Percentiles rank a stretch among this genome's conserved stretches.
Conservation (phyloP, 2,329 filamentous ascomycete species). For the Aureobasidium sp. region DNA sequence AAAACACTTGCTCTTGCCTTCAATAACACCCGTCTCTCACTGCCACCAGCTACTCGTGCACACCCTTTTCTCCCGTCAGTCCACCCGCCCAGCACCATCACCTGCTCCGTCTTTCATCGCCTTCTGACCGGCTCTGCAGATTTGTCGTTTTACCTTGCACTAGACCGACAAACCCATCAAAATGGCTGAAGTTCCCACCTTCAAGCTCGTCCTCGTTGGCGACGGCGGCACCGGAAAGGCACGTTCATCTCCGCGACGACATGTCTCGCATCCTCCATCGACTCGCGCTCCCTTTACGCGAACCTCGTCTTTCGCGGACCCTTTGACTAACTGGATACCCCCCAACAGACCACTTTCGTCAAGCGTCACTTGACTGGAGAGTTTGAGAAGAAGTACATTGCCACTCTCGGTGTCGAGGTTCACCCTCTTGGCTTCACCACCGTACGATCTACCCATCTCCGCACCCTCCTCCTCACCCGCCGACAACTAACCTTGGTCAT, state of each 20-base stretch:
- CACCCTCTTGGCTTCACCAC: constrained; percentile 97
- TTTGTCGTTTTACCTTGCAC: background rate
- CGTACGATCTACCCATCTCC: constrained; percentile 49
- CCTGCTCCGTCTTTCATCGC: too few relatives aligned
- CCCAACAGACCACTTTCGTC: constrained; percentile 88
- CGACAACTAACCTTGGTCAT: constrained; percentile 20
- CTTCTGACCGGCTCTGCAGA: too few relatives aligned
- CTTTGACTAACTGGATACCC: constrained; percentile 1
- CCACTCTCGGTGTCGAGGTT: constrained; percentile 97
- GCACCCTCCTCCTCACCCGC: background rate
- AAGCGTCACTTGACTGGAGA: constrained; percentile 99
- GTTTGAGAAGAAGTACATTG: constrained; percentile 99
- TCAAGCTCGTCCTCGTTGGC: constrained; percentile 99
- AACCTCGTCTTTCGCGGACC: background rate
- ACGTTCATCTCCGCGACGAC: constrained; percentile 32
- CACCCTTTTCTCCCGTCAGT: constrained; percentile 2
- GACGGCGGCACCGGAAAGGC: constrained; percentile 99
- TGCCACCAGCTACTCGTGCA: background rate
- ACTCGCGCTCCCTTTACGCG: background rate
- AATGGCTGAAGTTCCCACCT: constrained; percentile 75
- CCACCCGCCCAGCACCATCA: background rate
- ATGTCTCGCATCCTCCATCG: constrained; percentile 1
- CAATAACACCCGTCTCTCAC: background rate
- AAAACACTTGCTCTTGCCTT: background rate
- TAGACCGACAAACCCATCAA: constrained; percentile 17